Percentiles rank a stretch among this genome's conserved stretches.
phyloP scores from a whole-genome alignment of 192 early-diverging fungal genomes.

The Spizellomyces punctatus region DNA sequence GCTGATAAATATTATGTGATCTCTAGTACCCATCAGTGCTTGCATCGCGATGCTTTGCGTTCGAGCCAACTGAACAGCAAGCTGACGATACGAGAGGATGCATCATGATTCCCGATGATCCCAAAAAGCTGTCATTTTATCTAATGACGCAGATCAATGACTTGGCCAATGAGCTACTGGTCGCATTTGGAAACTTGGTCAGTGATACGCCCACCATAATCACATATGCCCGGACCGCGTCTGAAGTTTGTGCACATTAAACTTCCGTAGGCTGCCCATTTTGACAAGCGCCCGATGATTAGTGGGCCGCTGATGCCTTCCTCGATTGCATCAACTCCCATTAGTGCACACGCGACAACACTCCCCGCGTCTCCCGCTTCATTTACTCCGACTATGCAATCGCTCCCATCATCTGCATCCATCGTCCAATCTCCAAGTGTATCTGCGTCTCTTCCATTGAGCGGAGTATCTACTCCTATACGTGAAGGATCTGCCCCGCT shows the following conservation, averaged over 20 bases:
- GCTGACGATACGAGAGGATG: conserved; percentile 74
- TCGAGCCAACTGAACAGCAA: conserved; percentile 76
- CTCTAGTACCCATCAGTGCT: conserved; percentile 70
- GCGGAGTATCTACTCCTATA: conserved; percentile 6
- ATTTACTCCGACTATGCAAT: background rate
- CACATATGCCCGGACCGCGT: background rate
- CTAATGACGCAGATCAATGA: conserved; percentile 77
- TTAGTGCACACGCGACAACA: background rate
- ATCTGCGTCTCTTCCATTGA: background rate
- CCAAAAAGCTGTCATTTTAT: conserved; percentile 74
- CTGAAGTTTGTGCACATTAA: background rate
- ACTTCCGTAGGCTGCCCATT: conserved; percentile 40
- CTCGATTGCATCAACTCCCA: background rate
- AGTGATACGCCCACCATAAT: background rate
- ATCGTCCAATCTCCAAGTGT: background rate
- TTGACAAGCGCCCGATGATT: conserved; percentile 65
- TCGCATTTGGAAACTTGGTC: conserved; percentile 54
- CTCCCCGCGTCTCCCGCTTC: background rate
- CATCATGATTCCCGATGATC: conserved; percentile 77
- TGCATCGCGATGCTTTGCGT: conserved; percentile 75
- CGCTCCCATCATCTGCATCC: conserved; percentile 1
- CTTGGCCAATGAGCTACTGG: conserved; percentile 72
- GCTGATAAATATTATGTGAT: background rate
- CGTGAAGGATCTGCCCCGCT: conserved; percentile 13
- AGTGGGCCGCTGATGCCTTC: conserved; percentile 43